These are phyloP conservation scores for Gamsiella multidivaricata DNA, from an alignment of 192 early-diverging fungal genomes.

Conservation along the genomic window DNA sequence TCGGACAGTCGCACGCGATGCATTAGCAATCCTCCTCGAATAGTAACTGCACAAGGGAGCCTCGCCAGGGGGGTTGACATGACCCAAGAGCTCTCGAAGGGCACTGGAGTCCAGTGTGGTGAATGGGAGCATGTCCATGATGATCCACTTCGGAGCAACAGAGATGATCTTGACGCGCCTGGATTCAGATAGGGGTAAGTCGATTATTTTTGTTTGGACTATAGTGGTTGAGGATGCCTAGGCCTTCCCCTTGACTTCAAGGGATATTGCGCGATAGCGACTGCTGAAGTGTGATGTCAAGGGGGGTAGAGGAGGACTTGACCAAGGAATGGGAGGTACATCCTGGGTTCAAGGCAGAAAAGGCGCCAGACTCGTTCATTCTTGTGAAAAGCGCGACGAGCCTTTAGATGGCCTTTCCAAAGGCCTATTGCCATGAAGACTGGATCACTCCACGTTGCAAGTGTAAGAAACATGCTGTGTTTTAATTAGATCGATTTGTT, in stretches of 20 bases:
- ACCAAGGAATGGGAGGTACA: not conserved
- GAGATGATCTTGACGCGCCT: too few relatives aligned
- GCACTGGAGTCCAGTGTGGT: not conserved
- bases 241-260: not conserved
- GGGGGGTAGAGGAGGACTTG: not conserved
- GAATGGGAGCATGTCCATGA: not conserved
- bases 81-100: not conserved
- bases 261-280: not conserved
- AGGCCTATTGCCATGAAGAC: too few relatives aligned
- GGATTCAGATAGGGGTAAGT: not conserved
- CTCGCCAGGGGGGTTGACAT: not conserved
- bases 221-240: not conserved
- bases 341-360: not conserved
- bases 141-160: too few relatives aligned
- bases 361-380: conserved; percentile 1
- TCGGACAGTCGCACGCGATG: too few relatives aligned
- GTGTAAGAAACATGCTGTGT: too few relatives aligned
- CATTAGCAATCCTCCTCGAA: not conserved
- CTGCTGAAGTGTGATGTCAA: not conserved
- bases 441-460: too few relatives aligned
- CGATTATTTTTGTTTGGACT: not conserved
- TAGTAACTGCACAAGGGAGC: conserved; percentile 3
- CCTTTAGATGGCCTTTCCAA: not conserved
- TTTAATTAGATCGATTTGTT: too few relatives aligned
- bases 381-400: not conserved